A percentile compares a stretch with the other conserved stretches of the same genome.
These are phyloP conservation scores for Aegilops bicornis DNA, from an alignment of 176 grass and related monocot genomes.

Conservation along the genomic window DNA sequence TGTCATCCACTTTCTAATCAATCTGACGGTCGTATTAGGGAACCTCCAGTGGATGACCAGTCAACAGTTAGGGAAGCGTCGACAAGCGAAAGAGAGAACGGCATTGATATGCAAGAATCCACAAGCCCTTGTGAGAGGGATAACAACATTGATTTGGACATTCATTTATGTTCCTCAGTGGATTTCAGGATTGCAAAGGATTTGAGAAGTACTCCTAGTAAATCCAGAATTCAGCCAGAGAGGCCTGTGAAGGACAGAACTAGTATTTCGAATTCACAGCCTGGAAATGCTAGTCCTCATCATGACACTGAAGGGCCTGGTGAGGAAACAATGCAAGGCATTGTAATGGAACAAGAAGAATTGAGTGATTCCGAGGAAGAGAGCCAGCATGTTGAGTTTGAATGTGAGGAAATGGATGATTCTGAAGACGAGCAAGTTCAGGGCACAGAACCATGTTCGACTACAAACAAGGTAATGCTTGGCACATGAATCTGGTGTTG, in stretches of 20 bases:
- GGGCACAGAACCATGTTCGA: conserved; percentile 10
- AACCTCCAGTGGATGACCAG: conserved; percentile 30
- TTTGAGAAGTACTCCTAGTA: conserved; percentile 27
- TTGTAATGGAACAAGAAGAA: conserved; percentile 97
- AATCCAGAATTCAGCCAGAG: conserved; percentile 21
- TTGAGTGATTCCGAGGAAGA: conserved; percentile 91
- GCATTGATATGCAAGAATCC: conserved; percentile 57
- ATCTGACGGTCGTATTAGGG: conserved; percentile 36
- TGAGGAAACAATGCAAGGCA: conserved; percentile 69
- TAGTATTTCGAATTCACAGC: conserved; percentile 31
- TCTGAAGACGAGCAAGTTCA: conserved; percentile 76
- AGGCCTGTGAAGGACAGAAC: conserved; percentile 24
- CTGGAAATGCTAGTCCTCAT: conserved; percentile 34
- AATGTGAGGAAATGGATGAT: conserved; percentile 86
- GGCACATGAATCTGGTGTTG: conserved; percentile 3
- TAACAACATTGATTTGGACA: conserved; percentile 76
- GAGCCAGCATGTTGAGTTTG: conserved; percentile 75
- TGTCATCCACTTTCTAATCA: conserved; percentile 19
- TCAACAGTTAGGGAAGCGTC: conserved; percentile 40
- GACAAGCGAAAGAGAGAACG: conserved; percentile 42
- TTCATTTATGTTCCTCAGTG: conserved; percentile 59
- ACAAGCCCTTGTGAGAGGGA: conserved; percentile 42
- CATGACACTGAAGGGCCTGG: conserved; percentile 44
- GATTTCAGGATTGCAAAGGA: conserved; percentile 31
- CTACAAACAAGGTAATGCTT: conserved; percentile 50